Evolutionary conservation across 495 filamentous ascomycete genomes (phyloP), one percentile per base, ranked within the genome.

Genomic region (Hyaloscypha hepaticicola): DNA sequence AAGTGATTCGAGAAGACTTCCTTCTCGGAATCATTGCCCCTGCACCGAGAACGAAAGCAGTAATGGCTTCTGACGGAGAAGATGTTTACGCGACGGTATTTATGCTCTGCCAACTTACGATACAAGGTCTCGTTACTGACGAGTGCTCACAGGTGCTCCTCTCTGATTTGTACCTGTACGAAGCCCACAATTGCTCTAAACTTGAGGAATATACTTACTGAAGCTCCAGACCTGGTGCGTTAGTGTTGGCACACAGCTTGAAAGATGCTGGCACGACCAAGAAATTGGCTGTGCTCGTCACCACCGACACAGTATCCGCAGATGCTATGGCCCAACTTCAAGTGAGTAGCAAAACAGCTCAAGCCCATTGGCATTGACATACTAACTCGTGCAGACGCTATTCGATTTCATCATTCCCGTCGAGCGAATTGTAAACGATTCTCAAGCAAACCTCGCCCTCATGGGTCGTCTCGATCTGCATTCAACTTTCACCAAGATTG

Each of bases 401-500:
- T 99, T 90, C 75, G 88, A 99, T 79, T 88, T 93, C 71, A 78
- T 97, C 58, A 92, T 98, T 67, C 89, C 93, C 50, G 92, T 97
- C 58, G 79, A 87, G 41, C 86, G 85, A 41, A 86, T 97, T 64
- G 82, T 82, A 59, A 98, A 92, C 72, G 82, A 82, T 51, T 83
- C 84, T 21, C 90, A 91, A 1, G 87, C 87, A 50, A 97, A 97
- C 70, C 85, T 99, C 55, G 88, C 87, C 76, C 83, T 97, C 34
- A 96, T 99, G 93, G 85, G 91, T 70, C 91, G 95, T 33, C 85
- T 86, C 57, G 96, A 99, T 71, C 83, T 99, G 22, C 85, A 90
- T 69, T 89, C 92, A 21, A 89, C 94, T 60, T 97, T 97, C 73
- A 98, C 95, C 60, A 99, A 99, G 80, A 92, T 99, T 74, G 87